Conservation (phyloP, 495 filamentous ascomycete genomes). For the Aspergillus baeticus region DNA sequence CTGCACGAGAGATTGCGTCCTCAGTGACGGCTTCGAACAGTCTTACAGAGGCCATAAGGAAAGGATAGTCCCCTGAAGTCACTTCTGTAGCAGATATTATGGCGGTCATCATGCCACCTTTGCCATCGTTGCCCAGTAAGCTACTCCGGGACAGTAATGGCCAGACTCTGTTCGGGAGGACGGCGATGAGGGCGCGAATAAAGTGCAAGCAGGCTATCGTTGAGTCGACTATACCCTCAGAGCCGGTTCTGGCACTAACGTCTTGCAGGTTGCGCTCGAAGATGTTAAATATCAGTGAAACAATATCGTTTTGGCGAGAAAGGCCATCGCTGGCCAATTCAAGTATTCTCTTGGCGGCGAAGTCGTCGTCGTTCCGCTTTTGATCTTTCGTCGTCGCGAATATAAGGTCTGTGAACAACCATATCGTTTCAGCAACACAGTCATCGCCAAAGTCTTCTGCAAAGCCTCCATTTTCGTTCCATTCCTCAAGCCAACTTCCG, state of each 20-base stretch:
- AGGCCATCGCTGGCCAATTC: slow-evolving; percentile 73
- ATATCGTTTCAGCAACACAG: slow-evolving; percentile 61
- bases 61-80: slow-evolving; percentile 68
- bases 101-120: slow-evolving; percentile 68
- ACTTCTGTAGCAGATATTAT: slow-evolving; percentile 77
- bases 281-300: slow-evolving; percentile 77
- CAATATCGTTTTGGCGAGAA: slow-evolving; percentile 70
- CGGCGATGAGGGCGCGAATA: slow-evolving; percentile 61
- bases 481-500: slow-evolving; percentile 68
- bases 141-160: slow-evolving; percentile 78
- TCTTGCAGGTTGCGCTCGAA: slow-evolving; percentile 74
- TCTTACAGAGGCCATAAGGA: slow-evolving; percentile 67
- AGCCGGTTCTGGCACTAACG: slow-evolving; percentile 51
- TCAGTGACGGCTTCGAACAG: slow-evolving; percentile 75
- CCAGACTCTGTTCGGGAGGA: slow-evolving; percentile 85
- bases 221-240: slow-evolving; percentile 54
- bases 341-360: slow-evolving; percentile 54
- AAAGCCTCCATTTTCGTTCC: slow-evolving; percentile 40
- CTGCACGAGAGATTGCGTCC: slow-evolving; percentile 68
- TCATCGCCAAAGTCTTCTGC: slow-evolving; percentile 41
- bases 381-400: slow-evolving; percentile 32
- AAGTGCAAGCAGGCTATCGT: slow-evolving; percentile 78
- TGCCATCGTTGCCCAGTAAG: slow-evolving; percentile 69
- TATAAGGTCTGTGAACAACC: slow-evolving; percentile 58
- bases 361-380: slow-evolving; percentile 26